Percentiles rank a stretch among this genome's conserved stretches.
phyloP scores from a whole-genome alignment of 2,329 filamentous ascomycete species.

The Uncinocarpus reesii region DNA sequence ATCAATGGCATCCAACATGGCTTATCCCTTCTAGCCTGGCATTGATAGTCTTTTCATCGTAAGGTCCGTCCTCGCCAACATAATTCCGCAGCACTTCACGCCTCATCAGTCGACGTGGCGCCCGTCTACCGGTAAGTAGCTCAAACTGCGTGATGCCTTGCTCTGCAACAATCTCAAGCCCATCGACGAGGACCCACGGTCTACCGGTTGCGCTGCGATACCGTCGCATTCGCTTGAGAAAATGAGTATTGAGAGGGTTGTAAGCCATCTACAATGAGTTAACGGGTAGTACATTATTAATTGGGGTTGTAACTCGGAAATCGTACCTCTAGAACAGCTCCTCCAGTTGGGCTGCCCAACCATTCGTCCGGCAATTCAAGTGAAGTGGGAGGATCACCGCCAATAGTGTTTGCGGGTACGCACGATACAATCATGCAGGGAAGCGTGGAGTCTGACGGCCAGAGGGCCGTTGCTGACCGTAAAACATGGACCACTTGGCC shows the following conservation, averaged over 20 bases:
- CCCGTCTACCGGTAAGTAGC: slow-evolving; percentile 32
- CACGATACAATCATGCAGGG: slow-evolving; percentile 33
- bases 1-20: background rate
- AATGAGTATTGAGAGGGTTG: slow-evolving; percentile 31
- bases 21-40: slow-evolving; percentile 1
- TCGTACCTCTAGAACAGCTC: slow-evolving; percentile 34
- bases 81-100: slow-evolving; percentile 30
- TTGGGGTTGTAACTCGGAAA: background rate
- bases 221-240: slow-evolving; percentile 27
- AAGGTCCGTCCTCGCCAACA: slow-evolving; percentile 26
- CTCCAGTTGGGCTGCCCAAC: slow-evolving; percentile 32
- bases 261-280: slow-evolving; percentile 27
- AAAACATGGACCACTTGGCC: slow-evolving; percentile 21
- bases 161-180: slow-evolving; percentile 33
- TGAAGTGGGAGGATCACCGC: slow-evolving; percentile 23
- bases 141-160: slow-evolving; percentile 35
- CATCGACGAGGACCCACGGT: slow-evolving; percentile 33
- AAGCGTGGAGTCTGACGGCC: slow-evolving; percentile 22
- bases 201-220: slow-evolving; percentile 27
- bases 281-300: background rate
- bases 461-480: slow-evolving; percentile 19
- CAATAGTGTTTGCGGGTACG: slow-evolving; percentile 31
- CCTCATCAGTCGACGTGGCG: slow-evolving; percentile 31
- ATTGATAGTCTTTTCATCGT: slow-evolving; percentile 10
- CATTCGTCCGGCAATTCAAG: slow-evolving; percentile 30